Base-by-base conservation (phyloP, 2,329 filamentous ascomycete species). In the Whalleya microplaca region DNA sequence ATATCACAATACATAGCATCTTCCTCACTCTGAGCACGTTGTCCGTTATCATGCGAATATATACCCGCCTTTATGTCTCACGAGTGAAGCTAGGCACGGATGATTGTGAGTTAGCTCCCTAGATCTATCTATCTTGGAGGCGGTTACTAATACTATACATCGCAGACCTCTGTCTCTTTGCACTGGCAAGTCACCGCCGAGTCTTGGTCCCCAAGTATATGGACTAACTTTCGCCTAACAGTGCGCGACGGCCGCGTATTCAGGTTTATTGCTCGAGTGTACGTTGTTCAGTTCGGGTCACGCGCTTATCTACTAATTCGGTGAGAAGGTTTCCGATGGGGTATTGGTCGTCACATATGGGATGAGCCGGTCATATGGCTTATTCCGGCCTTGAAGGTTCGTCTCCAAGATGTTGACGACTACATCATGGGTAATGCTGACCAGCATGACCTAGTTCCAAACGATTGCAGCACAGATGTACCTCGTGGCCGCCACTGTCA, bases 341-440 rank as follows among this genome's bases (percentile, higher is more conserved):
- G 51, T 19, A 48, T 53, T 27, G 51, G 51, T 5, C 51, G 51
- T 23, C 45, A 53, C n/a, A 48, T 53, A 23, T 53, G 51, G 51
- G 45, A 53, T n/a, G 45, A 53, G 10, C 51, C 51, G 20, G 41
- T 3, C 3, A 16, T 43, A 1, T 53, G 51, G 51, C 45, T 53
- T 20, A 37, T 53, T 19, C 37, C 51, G 18, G 51, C 44, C 16
- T 23, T 53, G 18, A 53, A 53, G 45, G 51, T 27, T 44, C 41
- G 51, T 32, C 20, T 37, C n/a, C 27, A n/a, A 29, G 23, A 20
- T 3, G 2, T 12, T 41, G 3, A 8, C 19, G 16, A n/a, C 4
- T 29, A 4, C 23, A 27, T 27, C 23, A 27, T 27, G 23, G 23
- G 23, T 16, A 6, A 20, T 18, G 32, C 45, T 53, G 40, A 53